Evolutionary conservation across 2,329 filamentous ascomycete species (phyloP), one percentile per base, ranked within the genome.

Genomic region (Rhytidhysteron rufulum): DNA sequence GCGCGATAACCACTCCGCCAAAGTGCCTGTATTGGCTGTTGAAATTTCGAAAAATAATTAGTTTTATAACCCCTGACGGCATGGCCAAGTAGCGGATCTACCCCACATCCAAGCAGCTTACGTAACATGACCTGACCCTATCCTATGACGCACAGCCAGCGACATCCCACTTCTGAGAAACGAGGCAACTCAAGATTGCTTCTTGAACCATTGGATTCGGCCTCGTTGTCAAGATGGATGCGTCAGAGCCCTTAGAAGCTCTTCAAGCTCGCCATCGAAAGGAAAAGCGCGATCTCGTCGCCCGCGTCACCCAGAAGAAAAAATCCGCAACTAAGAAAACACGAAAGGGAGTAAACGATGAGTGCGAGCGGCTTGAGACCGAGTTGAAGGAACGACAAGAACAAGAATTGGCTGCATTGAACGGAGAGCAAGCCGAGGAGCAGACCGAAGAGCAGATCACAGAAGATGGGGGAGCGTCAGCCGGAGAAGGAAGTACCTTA

Each of bases 241-340:
- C 43, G 2, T 39, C 48, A 27, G 56, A 60, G 39, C 53, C 51
- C 17, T 80, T 93, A 67, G 90, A 96, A 44, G 82, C 86, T 47
- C 70, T 93, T 41, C 83, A 88, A 54, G 72, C 82, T 27, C 85
- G 83, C 34, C 93, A 98, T 64, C 83, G 88, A 55, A 93, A 88
- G 66, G 91, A 98, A 69, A 82, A 86, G 63, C 84, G 83, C 53
- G 91, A 97, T 45, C 76, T 98, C 19, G 87, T 95, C 64, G 78
- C 81, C 37, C 83, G 85, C 44, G 82, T 94, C 58, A 96, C 88
- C 4, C 89, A 85, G 69, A 97, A 96, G 77, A 98, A 96, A 75
- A 97, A 96, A 74, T 85, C 86, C 53, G 90, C 93, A 13, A 94
- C 85, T 34, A 98, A 97, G 70, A 83, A 82, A 65, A 82, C 79